Evolutionary conservation across 768 basidiomycete species (phyloP).

Genomic region (Trametes maxima): DNA sequence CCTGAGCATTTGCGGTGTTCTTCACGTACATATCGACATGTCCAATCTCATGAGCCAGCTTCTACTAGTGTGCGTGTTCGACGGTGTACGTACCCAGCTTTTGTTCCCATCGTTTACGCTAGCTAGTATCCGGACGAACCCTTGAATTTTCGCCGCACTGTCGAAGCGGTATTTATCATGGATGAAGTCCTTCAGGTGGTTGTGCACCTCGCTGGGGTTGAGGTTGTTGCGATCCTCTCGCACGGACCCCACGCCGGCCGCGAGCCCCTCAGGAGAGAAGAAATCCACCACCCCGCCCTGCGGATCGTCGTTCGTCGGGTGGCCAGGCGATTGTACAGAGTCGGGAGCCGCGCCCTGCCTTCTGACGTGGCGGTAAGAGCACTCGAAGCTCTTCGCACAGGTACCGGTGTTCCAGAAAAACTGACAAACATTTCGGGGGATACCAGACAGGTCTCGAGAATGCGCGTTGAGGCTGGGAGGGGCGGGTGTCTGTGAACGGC

Average conservation of each 20-base stretch:
- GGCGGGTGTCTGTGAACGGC: constrained; percentile 3
- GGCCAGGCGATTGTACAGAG: not conserved
- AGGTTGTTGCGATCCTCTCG: constrained; percentile 25
- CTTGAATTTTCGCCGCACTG: constrained; percentile 45
- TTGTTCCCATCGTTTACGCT: constrained; percentile 21
- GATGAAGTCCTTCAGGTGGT: constrained; percentile 45
- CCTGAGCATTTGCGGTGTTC: constrained; percentile 53
- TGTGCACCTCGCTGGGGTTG: constrained; percentile 52
- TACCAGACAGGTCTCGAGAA: not conserved
- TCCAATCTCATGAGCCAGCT: not conserved
- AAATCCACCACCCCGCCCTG: constrained; percentile 2
- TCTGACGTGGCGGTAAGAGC: constrained; percentile 30
- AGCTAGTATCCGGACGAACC: constrained; percentile 36
- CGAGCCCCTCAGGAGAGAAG: constrained; percentile 10
- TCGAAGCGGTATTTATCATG: constrained; percentile 47
- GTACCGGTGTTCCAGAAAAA: constrained; percentile 33
- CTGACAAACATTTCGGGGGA: constrained; percentile 31
- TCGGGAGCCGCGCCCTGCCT: not conserved
- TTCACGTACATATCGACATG: constrained; percentile 20
- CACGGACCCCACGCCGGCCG: not conserved
- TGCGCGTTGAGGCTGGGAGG: not conserved
- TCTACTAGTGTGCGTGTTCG: too few species aligned
- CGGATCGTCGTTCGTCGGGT: not conserved
- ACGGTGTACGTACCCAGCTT: constrained; percentile 22
- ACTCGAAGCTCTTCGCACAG: constrained; percentile 31